Evolutionary conservation across 2,329 filamentous ascomycete genomes (phyloP).

Genomic region (Claviceps africana): DNA sequence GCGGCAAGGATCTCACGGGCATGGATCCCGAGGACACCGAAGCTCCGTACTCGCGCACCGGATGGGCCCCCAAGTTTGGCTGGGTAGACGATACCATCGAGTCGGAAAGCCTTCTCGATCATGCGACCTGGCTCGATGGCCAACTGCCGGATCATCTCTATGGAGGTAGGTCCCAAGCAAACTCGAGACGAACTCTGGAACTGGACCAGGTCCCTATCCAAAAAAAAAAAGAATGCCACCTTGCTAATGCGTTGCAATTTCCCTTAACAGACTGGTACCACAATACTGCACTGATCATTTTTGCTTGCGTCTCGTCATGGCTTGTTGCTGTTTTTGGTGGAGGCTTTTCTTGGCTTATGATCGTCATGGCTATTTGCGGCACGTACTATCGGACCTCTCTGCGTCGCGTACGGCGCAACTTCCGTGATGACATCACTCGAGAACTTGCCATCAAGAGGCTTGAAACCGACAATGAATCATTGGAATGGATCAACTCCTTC

Average conservation of each 20-base stretch:
- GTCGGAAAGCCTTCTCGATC: conserved; percentile 63
- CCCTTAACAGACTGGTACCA: conserved; percentile 87
- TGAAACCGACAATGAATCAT: conserved; percentile 78
- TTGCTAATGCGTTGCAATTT: not conserved
- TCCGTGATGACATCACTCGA: conserved; percentile 82
- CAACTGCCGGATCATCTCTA: conserved; percentile 81
- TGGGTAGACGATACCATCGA: conserved; percentile 43
- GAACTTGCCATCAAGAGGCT: conserved; percentile 77
- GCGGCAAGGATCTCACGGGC: conserved; percentile 34
- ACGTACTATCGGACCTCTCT: conserved; percentile 97
- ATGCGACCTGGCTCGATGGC: conserved; percentile 74
- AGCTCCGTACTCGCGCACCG: conserved; percentile 39
- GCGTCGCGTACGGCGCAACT: conserved; percentile 85
- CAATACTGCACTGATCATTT: conserved; percentile 85
- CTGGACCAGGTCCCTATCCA: not conserved
- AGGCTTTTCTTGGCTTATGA: conserved; percentile 81
- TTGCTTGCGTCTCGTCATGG: conserved; percentile 85
- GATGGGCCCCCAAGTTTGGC: conserved; percentile 82
- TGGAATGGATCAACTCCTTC: conserved; percentile 99
- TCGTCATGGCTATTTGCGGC: conserved; percentile 81
- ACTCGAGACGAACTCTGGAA: not conserved
- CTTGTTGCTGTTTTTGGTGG: conserved; percentile 78
- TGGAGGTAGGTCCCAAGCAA: conserved; percentile 49
- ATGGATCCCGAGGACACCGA: conserved; percentile 39
- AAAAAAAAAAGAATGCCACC: not conserved